phyloP scores from a whole-genome alignment of 129 eudicot species.

The Pseudognaphalium luteoalbum region DNA sequence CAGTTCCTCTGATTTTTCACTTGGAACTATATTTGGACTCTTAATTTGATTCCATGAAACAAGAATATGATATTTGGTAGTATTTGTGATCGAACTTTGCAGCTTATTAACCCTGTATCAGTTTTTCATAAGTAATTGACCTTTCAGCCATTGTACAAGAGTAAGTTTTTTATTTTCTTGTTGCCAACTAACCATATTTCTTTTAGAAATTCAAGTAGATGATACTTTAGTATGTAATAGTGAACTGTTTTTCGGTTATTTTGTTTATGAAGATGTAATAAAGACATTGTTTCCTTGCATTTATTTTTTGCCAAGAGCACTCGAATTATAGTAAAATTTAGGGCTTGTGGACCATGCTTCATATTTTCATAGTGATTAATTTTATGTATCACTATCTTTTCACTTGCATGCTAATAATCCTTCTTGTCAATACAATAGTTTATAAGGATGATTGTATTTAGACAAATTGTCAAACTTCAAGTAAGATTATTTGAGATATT shows the following conservation, averaged over 20 bases:
- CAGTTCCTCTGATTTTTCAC: background rate
- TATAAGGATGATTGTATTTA: background rate
- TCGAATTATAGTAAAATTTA: background rate
- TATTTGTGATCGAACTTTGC: background rate
- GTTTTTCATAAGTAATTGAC: background rate
- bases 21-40: background rate
- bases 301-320: background rate
- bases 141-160: background rate
- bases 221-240: background rate
- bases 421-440: constrained; percentile 6
- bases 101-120: background rate
- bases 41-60: background rate
- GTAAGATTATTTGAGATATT: background rate
- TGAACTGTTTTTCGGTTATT: background rate
- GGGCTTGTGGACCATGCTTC: background rate
- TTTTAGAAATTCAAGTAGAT: background rate
- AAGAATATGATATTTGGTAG: background rate
- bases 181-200: background rate
- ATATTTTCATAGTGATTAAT: background rate
- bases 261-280: background rate
- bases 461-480: background rate
- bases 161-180: background rate
- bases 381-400: background rate
- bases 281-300: background rate
- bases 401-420: background rate